Evolutionary conservation across 83 land plant species (phyloP).

Genomic region (Picea abies): DNA sequence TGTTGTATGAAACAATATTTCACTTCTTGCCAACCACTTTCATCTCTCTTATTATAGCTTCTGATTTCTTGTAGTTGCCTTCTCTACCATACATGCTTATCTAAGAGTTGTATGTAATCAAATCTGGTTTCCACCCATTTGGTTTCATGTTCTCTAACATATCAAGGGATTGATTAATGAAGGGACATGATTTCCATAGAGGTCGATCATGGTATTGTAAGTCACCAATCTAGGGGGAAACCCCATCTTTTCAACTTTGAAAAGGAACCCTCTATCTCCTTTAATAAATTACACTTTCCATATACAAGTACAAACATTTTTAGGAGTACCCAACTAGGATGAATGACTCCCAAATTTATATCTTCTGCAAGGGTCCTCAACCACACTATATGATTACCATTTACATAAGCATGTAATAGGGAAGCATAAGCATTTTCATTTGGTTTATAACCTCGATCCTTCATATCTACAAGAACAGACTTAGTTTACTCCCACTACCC

Average conservation of each 20-base stretch:
- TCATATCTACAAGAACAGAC: constrained; percentile 63
- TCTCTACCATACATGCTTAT: constrained; percentile 80
- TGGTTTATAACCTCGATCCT: constrained; percentile 55
- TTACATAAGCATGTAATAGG: constrained; percentile 73
- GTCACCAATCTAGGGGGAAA: constrained; percentile 65
- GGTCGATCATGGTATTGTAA: constrained; percentile 74
- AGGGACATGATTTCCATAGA: constrained; percentile 69
- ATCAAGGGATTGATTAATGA: constrained; percentile 62
- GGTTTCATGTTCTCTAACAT: constrained; percentile 43
- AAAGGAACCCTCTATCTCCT: constrained; percentile 69
- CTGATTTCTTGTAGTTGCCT: constrained; percentile 39
- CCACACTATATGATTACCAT: constrained; percentile 54
- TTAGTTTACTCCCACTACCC: constrained; percentile 74
- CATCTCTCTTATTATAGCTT: constrained; percentile 58
- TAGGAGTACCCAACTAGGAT: constrained; percentile 63
- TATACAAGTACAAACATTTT: constrained; percentile 64
- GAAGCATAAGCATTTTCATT: constrained; percentile 25
- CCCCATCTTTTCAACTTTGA: constrained; percentile 42
- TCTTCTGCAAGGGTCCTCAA: constrained; percentile 46
- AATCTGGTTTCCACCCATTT: constrained; percentile 62
- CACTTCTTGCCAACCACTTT: constrained; percentile 55
- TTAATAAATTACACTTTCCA: constrained; percentile 60
- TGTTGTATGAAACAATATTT: constrained; percentile 79
- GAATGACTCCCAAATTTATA: constrained; percentile 40
- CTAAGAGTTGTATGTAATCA: constrained; percentile 72